Evolutionary conservation across 352 stramenopile genomes (phyloP), one percentile per base, ranked within the genome.

Genomic region (Aphanomyces invadans): DNA sequence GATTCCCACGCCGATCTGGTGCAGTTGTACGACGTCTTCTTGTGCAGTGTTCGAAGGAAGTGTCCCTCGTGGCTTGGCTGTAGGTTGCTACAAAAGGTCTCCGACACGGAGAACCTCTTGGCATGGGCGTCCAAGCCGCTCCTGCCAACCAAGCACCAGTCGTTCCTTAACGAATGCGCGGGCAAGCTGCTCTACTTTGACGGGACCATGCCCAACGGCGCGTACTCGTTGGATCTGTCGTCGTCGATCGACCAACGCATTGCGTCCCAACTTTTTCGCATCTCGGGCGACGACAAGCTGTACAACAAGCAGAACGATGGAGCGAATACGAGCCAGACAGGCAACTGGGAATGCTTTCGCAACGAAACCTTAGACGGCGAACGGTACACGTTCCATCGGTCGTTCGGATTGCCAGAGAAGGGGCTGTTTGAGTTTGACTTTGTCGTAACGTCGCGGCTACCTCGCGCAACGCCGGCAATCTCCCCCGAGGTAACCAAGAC

Each of bases 281-380:
- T 67, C 21, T 67, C 60, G 19, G 60, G 38, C 21, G 60, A 67
- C 32, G 60, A 67, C 49, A 44, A 48, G 26, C 60, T 67, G 32
- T n/a, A 52, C 21, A 67, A 67, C 49, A 67, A 67, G 49, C 32
- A 67, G 33, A 31, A 19, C n/a, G 60, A 25, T 17, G 26, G 26
- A 5, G 17, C 38, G 29, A 67, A 67, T 33, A 67, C 60, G 49
- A 67, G 60, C 5, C 60, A 67, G 32, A 56, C 21, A 38, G 74
- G 74, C 11, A 70, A 80, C 66, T 81, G 73, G 70, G 65, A 78
- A 45, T 81, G 78, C 64, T 82, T 81, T 69, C 65, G 76, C 9
- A 81, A 81, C 63, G 76, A 81, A 62, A 77, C 71, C 0, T 60
- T 76, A 31, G 70, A 76, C 44, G 68, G 69, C 36, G 19, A 68